Evolutionary conservation across 129 eudicot species (phyloP).

Genomic region (Calendula officinalis): DNA sequence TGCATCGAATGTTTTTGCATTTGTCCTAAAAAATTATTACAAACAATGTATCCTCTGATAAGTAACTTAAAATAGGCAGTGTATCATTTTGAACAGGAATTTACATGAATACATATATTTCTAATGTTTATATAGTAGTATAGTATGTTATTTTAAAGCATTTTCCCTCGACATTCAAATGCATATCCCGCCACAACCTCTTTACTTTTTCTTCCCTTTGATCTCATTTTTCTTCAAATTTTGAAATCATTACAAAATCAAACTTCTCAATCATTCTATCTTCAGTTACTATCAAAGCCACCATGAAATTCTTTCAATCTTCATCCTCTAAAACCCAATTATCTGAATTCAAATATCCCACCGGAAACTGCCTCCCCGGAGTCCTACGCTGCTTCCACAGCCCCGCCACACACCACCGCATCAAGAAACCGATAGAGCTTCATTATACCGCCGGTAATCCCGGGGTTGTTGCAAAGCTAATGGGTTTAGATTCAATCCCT

Average conservation of each 20-base stretch:
- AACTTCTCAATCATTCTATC: neutral
- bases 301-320: slow-evolving; percentile 43
- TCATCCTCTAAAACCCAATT: slow-evolving; percentile 29
- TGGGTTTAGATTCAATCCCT: slow-evolving; percentile 73
- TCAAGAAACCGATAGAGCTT: slow-evolving; percentile 19
- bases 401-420: slow-evolving; percentile 42
- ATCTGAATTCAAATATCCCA: slow-evolving; percentile 17
- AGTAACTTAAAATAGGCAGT: too few species aligned
- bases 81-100: too few species aligned
- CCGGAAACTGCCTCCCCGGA: slow-evolving; percentile 38
- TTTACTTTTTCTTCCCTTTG: slow-evolving; percentile 18
- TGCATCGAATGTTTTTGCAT: too few species aligned
- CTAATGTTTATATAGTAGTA: too few species aligned
- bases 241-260: neutral
- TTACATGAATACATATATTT: too few species aligned
- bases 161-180: slow-evolving; percentile 49
- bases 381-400: slow-evolving; percentile 38
- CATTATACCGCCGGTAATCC: slow-evolving; percentile 31
- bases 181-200: slow-evolving; percentile 49
- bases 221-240: slow-evolving; percentile 27
- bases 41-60: too few species aligned
- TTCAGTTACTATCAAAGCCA: slow-evolving; percentile 1
- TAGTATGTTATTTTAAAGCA: neutral
- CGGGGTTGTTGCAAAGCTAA: slow-evolving; percentile 62
- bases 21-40: too few species aligned